Percentiles rank a stretch among this genome's conserved stretches.
phyloP scores from a whole-genome alignment of 441 rosid species.

The Adansonia gregorii region DNA sequence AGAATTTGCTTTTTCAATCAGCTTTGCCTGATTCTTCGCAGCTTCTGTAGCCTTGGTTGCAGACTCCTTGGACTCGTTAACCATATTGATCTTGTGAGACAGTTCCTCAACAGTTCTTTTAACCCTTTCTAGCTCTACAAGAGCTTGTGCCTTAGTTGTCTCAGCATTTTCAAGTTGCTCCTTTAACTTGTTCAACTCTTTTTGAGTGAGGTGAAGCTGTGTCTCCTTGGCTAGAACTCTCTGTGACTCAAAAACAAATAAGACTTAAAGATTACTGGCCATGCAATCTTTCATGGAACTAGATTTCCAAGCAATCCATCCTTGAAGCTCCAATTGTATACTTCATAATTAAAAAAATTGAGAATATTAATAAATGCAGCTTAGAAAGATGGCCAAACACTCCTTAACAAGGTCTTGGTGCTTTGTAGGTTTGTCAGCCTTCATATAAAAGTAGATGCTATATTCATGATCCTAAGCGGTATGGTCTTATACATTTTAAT shows the following conservation, averaged over 20 bases:
- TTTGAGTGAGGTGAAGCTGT: conserved; percentile 82
- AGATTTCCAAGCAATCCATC: not conserved
- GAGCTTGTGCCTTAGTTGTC: conserved; percentile 67
- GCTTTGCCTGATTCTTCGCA: conserved; percentile 58
- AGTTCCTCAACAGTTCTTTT: conserved; percentile 71
- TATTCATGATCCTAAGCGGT: conserved; percentile 1
- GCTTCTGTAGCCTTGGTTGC: conserved; percentile 66
- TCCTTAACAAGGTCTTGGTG: not conserved
- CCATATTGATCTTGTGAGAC: conserved; percentile 53
- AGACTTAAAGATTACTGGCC: not conserved
- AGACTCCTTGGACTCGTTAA: conserved; percentile 62
- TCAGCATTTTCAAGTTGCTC: conserved; percentile 79
- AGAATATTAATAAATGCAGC: not conserved
- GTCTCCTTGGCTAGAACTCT: conserved; percentile 81
- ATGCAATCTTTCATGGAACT: not conserved
- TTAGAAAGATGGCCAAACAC: not conserved
- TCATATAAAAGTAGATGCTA: not conserved
- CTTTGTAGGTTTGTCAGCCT: not conserved
- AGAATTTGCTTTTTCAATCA: conserved; percentile 54
- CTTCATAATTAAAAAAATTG: not conserved
- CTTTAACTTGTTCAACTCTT: conserved; percentile 74
- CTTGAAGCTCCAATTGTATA: not conserved
- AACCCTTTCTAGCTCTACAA: conserved; percentile 74
- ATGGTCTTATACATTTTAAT: not conserved
- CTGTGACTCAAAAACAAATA: conserved; percentile 43